These are phyloP conservation scores for Orbilia brochopaga DNA, from an alignment of 2,329 filamentous ascomycete genomes.

Conservation along the genomic window DNA sequence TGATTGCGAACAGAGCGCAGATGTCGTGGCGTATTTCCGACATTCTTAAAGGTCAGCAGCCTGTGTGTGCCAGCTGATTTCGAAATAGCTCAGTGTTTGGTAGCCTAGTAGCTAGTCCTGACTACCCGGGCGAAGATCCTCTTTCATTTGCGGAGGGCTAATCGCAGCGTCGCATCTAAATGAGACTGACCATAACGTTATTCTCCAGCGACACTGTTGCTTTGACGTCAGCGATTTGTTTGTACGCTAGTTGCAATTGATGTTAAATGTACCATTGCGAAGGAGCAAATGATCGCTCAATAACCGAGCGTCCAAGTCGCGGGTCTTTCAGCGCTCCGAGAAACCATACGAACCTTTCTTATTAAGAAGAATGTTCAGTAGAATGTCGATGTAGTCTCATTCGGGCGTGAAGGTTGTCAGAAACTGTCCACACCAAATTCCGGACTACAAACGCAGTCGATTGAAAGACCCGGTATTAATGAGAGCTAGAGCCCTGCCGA, in stretches of 20 bases:
- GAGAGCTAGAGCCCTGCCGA: no score
- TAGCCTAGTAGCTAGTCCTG: background rate
- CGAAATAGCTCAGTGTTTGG: background rate
- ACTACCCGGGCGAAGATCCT: background rate
- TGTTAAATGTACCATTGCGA: no score
- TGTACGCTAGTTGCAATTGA: no score
- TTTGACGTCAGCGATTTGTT: background rate
- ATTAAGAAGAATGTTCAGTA: background rate
- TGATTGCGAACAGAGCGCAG: background rate
- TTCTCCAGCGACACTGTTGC: background rate
- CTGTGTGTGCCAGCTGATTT: background rate
- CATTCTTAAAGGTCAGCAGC: slow-evolving; percentile 18
- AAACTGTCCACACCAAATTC: no score
- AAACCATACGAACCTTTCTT: background rate
- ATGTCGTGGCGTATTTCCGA: background rate
- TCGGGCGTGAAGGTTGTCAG: no score
- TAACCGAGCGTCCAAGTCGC: no score
- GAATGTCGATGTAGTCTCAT: background rate
- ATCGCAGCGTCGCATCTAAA: background rate
- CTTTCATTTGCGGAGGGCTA: background rate
- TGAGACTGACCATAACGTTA: background rate
- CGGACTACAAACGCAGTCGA: no score
- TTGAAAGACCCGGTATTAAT: no score
- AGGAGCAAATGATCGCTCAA: no score
- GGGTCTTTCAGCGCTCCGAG: background rate